Evolutionary conservation across 768 basidiomycete genomes (phyloP).

Genomic region (Kwoniella newhampshirensis): DNA sequence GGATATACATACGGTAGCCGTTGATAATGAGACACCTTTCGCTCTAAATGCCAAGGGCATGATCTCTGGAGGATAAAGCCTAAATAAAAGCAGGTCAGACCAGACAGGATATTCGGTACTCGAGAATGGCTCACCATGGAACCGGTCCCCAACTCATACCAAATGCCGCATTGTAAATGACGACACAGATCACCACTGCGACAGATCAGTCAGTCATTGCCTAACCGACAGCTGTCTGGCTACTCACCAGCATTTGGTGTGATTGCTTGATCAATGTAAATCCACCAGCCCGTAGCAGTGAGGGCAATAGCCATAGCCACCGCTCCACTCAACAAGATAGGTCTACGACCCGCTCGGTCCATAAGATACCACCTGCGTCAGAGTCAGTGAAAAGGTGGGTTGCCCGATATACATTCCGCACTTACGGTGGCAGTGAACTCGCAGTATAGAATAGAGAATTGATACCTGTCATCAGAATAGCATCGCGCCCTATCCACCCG

Average conservation of each 20-base stretch:
- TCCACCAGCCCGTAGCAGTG: constrained; percentile 83
- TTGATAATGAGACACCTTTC: constrained; percentile 93
- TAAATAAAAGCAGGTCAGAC: neutral
- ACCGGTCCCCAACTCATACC: constrained; percentile 83
- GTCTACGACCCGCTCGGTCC: constrained; percentile 82
- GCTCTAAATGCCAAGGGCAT: constrained; percentile 85
- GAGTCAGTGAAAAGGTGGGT: constrained; percentile 4
- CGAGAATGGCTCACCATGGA: constrained; percentile 60
- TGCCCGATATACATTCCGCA: constrained; percentile 15
- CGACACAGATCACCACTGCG: constrained; percentile 83
- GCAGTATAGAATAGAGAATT: constrained; percentile 66
- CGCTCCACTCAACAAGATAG: constrained; percentile 83
- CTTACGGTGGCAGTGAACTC: constrained; percentile 79
- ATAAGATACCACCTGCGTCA: constrained; percentile 97
- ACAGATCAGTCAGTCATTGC: constrained; percentile 40
- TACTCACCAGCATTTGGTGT: constrained; percentile 66
- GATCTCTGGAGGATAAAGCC: constrained; percentile 61
- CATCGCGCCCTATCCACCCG: constrained; percentile 91
- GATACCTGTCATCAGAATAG: constrained; percentile 92
- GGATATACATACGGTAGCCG: constrained; percentile 63
- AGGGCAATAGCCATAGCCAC: constrained; percentile 82
- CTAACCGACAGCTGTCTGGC: neutral
- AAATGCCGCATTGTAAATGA: constrained; percentile 90
- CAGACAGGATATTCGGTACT: too few species aligned
- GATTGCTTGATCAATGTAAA: constrained; percentile 80